A percentile compares a stretch with the other conserved stretches of the same genome.
phyloP scores from a whole-genome alignment of 805 yeast species.

The Vanderwaltozyma yarrowii region DNA sequence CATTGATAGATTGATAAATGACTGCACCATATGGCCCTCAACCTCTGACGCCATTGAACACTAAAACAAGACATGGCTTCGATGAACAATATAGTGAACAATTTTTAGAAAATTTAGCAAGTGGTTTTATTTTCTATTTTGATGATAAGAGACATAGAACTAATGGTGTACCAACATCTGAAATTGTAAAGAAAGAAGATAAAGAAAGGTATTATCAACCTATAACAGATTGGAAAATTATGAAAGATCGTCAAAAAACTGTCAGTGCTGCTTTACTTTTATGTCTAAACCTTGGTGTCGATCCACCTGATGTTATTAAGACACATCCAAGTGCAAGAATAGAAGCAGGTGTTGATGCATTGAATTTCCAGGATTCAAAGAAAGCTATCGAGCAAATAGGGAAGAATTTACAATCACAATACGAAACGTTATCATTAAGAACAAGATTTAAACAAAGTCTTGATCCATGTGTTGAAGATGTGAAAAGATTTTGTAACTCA shows the following conservation, averaged over 20 bases:
- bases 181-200: constrained; percentile 38
- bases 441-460: constrained; percentile 84
- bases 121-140: constrained; percentile 70
- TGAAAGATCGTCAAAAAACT: constrained; percentile 85
- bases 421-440: constrained; percentile 77
- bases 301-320: constrained; percentile 91
- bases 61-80: constrained; percentile 58
- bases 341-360: constrained; percentile 92
- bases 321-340: constrained; percentile 86
- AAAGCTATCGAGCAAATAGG: constrained; percentile 90
- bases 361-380: constrained; percentile 69
- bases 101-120: constrained; percentile 44
- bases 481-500: constrained; percentile 82
- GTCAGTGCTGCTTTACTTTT: constrained; percentile 86
- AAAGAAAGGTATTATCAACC: constrained; percentile 49
- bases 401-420: constrained; percentile 75
- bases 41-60: constrained; percentile 40
- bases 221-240: constrained; percentile 81
- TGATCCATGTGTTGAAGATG: constrained; percentile 94
- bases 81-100: constrained; percentile 46
- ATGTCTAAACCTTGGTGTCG: constrained; percentile 88
- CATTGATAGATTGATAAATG: too few relatives aligned
- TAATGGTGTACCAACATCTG: constrained; percentile 68
- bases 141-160: constrained; percentile 90
- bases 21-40: constrained; percentile 25